A percentile compares a stretch with the other conserved stretches of the same genome.
Evolutionary conservation across 148 eudicot species (phyloP).

Genomic region (Rhododendron kiyosumense): DNA sequence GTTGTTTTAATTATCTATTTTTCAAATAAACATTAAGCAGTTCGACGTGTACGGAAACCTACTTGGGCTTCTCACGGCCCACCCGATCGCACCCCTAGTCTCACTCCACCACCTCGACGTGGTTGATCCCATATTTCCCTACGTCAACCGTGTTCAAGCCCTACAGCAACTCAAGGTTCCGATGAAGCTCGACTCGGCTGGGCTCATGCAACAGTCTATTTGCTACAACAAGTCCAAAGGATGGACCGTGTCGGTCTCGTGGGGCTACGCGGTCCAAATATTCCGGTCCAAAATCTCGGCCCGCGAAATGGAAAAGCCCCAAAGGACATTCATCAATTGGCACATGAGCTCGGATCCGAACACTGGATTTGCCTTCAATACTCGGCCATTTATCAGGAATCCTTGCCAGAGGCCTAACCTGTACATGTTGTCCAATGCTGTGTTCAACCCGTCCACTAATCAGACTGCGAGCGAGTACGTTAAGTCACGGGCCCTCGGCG

Average conservation of each 20-base stretch:
- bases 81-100: conserved; percentile 48
- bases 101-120: conserved; percentile 47
- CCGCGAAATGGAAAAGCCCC: conserved; percentile 39
- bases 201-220: conserved; percentile 55
- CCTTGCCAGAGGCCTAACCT: conserved; percentile 42
- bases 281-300: conserved; percentile 28
- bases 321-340: conserved; percentile 46
- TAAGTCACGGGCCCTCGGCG: background rate
- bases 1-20: background rate
- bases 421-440: conserved; percentile 24
- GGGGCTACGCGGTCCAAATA: conserved; percentile 63
- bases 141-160: conserved; percentile 23
- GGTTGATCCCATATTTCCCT: conserved; percentile 47
- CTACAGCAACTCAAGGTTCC: conserved; percentile 28
- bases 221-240: conserved; percentile 40
- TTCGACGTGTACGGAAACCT: conserved; percentile 39
- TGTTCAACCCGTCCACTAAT: background rate
- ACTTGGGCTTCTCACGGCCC: conserved; percentile 49
- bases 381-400: conserved; percentile 23
- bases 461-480: conserved; percentile 28
- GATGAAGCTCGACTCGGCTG: conserved; percentile 39
- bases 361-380: conserved; percentile 32
- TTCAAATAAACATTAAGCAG: conserved; percentile 10
- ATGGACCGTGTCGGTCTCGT: conserved; percentile 64
- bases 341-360: conserved; percentile 19